Evolutionary conservation across 108 stramenopile species (phyloP).

Genomic region (Skeletonema potamos): DNA sequence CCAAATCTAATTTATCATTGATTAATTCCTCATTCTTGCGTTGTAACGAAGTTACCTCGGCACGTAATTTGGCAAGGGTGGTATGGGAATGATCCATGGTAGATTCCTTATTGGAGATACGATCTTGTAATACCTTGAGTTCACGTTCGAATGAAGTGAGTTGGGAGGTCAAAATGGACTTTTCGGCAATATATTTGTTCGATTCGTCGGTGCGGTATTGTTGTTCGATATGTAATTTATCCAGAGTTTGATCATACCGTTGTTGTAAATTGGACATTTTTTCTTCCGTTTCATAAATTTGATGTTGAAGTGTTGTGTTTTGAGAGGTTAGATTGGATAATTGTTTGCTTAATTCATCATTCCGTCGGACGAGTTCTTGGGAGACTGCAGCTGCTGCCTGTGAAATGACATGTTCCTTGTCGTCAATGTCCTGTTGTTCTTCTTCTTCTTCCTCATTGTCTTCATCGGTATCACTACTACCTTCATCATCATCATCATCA

Average conservation of each 20-base stretch:
- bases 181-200: constrained; percentile 14
- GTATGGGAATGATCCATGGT: constrained; percentile 27
- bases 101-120: constrained; percentile 18
- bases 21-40: constrained; percentile 69
- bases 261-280: constrained; percentile 17
- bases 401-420: constrained; percentile 13
- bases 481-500: background rate
- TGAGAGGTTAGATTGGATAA: constrained; percentile 26
- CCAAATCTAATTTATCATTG: constrained; percentile 68
- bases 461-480: background rate
- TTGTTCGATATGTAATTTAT: constrained; percentile 13
- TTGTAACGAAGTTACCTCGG: constrained; percentile 58
- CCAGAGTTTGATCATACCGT: constrained; percentile 3
- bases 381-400: constrained; percentile 46
- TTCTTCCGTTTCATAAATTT: constrained; percentile 30
- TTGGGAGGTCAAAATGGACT: constrained; percentile 12
- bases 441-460: background rate
- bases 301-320: constrained; percentile 23
- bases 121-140: constrained; percentile 33
- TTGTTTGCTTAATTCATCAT: constrained; percentile 37
- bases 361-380: constrained; percentile 35
- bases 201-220: constrained; percentile 14
- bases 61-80: constrained; percentile 62
- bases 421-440: constrained; percentile 4
- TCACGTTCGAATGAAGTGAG: constrained; percentile 26